These are phyloP conservation scores for Aspergillus eucalypticola DNA, from an alignment of 2,329 filamentous ascomycete genomes.

Conservation along the genomic window DNA sequence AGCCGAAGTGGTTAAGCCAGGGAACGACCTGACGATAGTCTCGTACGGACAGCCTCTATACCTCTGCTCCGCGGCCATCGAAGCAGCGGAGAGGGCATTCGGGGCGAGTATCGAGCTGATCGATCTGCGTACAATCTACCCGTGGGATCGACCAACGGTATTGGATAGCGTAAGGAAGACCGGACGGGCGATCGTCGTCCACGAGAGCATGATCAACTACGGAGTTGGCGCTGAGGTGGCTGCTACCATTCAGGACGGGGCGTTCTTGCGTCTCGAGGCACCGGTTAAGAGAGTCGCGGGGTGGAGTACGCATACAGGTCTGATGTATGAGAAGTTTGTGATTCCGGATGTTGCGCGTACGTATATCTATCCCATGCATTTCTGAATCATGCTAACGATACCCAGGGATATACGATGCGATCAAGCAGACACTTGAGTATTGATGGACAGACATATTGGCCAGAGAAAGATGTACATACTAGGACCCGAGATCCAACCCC, in stretches of 20 bases:
- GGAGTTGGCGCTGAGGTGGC: slow-evolving; percentile 88
- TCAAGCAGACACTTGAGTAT: slow-evolving; percentile 67
- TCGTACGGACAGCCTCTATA: slow-evolving; percentile 91
- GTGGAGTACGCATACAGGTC: slow-evolving; percentile 81
- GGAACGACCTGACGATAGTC: slow-evolving; percentile 77
- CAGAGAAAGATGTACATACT: neutral
- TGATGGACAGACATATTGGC: slow-evolving; percentile 39
- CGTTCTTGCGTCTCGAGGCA: slow-evolving; percentile 80
- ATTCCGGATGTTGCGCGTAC: slow-evolving; percentile 84
- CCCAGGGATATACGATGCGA: slow-evolving; percentile 69
- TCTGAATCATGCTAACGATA: slow-evolving; percentile 5
- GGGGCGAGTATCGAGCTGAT: slow-evolving; percentile 81
- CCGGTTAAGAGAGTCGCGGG: slow-evolving; percentile 82
- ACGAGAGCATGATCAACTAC: slow-evolving; percentile 88
- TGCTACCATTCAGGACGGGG: slow-evolving; percentile 82
- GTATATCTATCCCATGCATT: slow-evolving; percentile 41
- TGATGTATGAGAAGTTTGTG: slow-evolving; percentile 78
- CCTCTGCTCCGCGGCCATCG: slow-evolving; percentile 74
- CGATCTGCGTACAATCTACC: slow-evolving; percentile 83
- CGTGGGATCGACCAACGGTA: slow-evolving; percentile 83
- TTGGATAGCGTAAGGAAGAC: slow-evolving; percentile 84
- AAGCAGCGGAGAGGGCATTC: slow-evolving; percentile 71
- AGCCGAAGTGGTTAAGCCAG: slow-evolving; percentile 79
- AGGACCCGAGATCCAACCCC: no score
- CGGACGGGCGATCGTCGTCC: slow-evolving; percentile 81